Evolutionary conservation across 2,329 filamentous ascomycete species (phyloP).

Genomic region (Alternaria infectoria): DNA sequence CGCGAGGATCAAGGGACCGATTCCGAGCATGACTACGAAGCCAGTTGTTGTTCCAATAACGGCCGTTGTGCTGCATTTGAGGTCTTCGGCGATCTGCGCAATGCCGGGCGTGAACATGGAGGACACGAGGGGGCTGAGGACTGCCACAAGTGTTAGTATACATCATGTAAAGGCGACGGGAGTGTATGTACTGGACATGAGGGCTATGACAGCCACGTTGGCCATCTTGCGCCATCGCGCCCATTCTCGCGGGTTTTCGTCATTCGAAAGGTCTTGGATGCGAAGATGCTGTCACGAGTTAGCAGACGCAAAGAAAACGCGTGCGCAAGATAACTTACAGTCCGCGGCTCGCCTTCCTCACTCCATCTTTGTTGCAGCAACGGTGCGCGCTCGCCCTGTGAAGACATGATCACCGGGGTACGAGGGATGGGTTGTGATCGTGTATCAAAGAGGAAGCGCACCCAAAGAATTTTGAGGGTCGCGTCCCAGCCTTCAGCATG

Average conservation of each 20-base stretch:
- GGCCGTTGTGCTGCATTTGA: conserved; percentile 49
- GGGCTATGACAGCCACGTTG: conserved; percentile 59
- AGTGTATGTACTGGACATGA: conserved; percentile 52
- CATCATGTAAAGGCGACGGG: neutral
- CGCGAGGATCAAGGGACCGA: conserved; percentile 56
- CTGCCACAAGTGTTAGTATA: conserved; percentile 22
- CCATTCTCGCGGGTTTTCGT: conserved; percentile 57
- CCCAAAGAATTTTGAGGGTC: neutral
- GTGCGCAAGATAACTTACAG: conserved; percentile 23
- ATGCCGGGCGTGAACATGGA: conserved; percentile 62
- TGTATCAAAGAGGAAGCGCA: neutral
- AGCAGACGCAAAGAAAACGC: neutral
- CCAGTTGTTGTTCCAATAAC: conserved; percentile 60
- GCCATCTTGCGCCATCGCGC: conserved; percentile 52
- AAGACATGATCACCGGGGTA: conserved; percentile 19
- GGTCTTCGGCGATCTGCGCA: conserved; percentile 55
- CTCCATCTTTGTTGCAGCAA: conserved; percentile 44
- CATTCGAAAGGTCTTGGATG: conserved; percentile 41
- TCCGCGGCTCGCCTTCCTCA: conserved; percentile 40
- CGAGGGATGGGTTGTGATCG: neutral
- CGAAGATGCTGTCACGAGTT: conserved; percentile 28
- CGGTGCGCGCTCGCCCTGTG: conserved; percentile 47
- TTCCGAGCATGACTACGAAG: conserved; percentile 58
- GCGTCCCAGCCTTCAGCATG: neutral
- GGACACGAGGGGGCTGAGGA: conserved; percentile 56